These are phyloP conservation scores for Raffaelea albimanens DNA, from an alignment of 2,329 filamentous ascomycete genomes.

Conservation along the genomic window DNA sequence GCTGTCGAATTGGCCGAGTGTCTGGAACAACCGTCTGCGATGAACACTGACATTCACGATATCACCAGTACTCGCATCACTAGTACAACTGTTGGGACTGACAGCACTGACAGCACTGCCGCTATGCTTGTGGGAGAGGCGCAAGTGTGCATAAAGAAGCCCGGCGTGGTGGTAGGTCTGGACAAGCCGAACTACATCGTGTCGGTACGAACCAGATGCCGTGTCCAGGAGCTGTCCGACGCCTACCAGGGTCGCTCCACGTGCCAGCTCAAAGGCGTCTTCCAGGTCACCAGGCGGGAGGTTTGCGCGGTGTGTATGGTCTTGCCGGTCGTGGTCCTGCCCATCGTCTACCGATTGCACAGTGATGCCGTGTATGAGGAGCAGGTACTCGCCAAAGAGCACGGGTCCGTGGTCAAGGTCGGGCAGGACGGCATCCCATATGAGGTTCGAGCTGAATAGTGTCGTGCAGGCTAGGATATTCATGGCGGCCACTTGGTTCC, in stretches of 20 bases:
- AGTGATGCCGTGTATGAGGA: neutral
- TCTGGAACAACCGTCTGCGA: neutral
- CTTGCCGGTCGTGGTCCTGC: too few species aligned
- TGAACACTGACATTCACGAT: neutral
- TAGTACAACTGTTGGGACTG: neutral
- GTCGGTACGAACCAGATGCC: neutral
- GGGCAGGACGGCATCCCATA: neutral
- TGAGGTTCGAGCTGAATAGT: neutral
- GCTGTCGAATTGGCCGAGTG: neutral
- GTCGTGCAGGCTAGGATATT: neutral
- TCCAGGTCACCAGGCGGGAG: neutral
- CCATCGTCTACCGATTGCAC: neutral
- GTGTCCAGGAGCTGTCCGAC: neutral
- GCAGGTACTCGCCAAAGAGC: neutral
- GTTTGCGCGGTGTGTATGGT: neutral
- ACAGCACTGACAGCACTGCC: too few species aligned
- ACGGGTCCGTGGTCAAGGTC: neutral
- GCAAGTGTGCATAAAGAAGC: neutral
- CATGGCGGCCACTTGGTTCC: neutral
- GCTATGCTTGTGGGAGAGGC: too few species aligned
- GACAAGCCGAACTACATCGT: neutral
- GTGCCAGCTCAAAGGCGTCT: neutral
- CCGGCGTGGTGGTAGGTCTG: neutral
- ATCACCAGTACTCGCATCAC: neutral
- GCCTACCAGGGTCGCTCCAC: neutral